Evolutionary conservation across 306 rosid genomes (phyloP), one percentile per base, ranked within the genome.

Genomic region (Cercis canadensis): DNA sequence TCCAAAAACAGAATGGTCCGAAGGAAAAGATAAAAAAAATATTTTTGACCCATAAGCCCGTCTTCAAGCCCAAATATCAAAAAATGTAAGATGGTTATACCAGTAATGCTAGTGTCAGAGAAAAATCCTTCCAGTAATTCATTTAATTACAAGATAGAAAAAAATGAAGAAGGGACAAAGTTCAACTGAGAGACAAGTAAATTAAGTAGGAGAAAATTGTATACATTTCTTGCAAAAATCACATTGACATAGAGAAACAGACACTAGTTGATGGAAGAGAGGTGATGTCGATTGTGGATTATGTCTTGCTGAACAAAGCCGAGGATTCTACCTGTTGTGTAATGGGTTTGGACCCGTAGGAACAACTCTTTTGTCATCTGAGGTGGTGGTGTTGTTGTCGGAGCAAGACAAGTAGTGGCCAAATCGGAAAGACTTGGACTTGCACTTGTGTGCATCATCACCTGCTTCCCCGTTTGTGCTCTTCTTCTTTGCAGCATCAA

Each of bases 301-400:
- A 33, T 72, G 47, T 47, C 40, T 34, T 36, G 57, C 46, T 29
- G 51, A 32, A 50, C 14, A 55, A 10, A 18, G 15, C 17, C 37
- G 24, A 32, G 37, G 67, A 7, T 62, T 83, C 76, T 87, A 83
- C 87, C 86, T 82, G 81, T 90, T 93, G 74, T 93, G 98, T 12
- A 93, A 77, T 39, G 97, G 98, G 65, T 93, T 92, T 31, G 98
- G 91, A 67, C 97, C 96, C 0, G 96, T 93, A 2, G 98, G 98
- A 72, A 90, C 96, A 1, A 81, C 82, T 76, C 98, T 79, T 74
- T 88, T 87, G 56, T 82, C 85, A 31, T 90, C 96, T 17, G 83
- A 82, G 46, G 67, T 64, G 3, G 65, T 54, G 62, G 6, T 33
- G 45, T 69, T 82, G 46, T 43, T 75, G 36, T 74, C 62, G 8